These are phyloP conservation scores for Lactarius evosmus DNA, from an alignment of 768 basidiomycete species.

Conservation along the genomic window DNA sequence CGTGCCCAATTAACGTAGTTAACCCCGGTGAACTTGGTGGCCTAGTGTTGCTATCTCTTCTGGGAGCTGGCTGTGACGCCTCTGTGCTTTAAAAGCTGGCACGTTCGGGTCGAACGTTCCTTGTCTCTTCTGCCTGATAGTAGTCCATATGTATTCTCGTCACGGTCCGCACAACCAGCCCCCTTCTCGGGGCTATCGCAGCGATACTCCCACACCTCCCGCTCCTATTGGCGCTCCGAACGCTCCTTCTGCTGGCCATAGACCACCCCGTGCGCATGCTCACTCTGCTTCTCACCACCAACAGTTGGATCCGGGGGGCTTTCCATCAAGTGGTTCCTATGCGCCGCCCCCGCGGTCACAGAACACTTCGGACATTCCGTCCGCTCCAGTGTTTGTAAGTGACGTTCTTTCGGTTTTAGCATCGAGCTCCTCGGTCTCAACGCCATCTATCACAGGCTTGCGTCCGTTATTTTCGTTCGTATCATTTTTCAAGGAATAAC, in stretches of 20 bases:
- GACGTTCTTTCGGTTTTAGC: not conserved
- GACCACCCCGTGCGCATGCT: not conserved
- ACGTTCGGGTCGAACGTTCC: constrained; percentile 2
- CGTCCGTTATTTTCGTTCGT: constrained; percentile 11
- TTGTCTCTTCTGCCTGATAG: not conserved
- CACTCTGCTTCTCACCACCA: not conserved
- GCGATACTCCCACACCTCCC: not conserved
- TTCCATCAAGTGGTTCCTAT: not conserved
- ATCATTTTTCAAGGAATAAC: not conserved
- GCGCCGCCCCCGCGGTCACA: not conserved
- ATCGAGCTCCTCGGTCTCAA: not conserved
- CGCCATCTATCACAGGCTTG: not conserved
- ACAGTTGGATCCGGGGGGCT: not conserved
- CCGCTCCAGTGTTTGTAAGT: not conserved
- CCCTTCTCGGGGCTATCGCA: not conserved
- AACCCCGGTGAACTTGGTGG: not conserved
- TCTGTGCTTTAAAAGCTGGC: not conserved
- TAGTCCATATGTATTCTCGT: not conserved
- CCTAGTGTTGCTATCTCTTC: constrained; percentile 2
- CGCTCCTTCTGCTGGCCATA: not conserved
- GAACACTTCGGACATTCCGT: not conserved
- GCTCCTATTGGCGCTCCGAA: not conserved
- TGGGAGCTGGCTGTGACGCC: not conserved
- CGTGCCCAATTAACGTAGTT: not conserved
- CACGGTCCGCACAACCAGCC: not conserved